Evolutionary conservation across 225 moss, liverwort and hornwort genomes (phyloP).

Genomic region (Marchantia polymorpha): DNA sequence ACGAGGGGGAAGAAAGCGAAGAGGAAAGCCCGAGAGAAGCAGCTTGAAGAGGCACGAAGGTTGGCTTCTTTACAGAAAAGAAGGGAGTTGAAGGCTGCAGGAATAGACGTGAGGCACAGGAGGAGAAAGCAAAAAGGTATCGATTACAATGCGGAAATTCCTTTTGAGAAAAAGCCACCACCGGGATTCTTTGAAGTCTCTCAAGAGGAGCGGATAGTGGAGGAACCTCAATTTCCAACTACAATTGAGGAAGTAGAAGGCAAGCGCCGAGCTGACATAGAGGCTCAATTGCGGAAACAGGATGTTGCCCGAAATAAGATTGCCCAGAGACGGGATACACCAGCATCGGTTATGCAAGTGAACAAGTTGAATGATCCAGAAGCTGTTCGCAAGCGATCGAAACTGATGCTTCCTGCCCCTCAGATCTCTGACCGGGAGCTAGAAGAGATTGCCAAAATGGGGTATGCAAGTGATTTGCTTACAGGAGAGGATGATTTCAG

Average conservation of each 20-base stretch:
- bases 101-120: slow-evolving; percentile 84
- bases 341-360: slow-evolving; percentile 85
- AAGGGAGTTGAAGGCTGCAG: slow-evolving; percentile 91
- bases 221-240: slow-evolving; percentile 80
- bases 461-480: slow-evolving; percentile 73
- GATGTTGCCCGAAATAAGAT: slow-evolving; percentile 79
- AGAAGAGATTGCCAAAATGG: slow-evolving; percentile 96
- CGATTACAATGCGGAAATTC: slow-evolving; percentile 92
- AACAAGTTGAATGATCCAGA: slow-evolving; percentile 89
- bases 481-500: slow-evolving; percentile 59
- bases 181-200: slow-evolving; percentile 77
- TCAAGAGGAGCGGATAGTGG: slow-evolving; percentile 70
- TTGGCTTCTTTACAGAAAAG: slow-evolving; percentile 91
- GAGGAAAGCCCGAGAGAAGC: slow-evolving; percentile 88
- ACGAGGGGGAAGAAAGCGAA: slow-evolving; percentile 95
- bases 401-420: slow-evolving; percentile 81
- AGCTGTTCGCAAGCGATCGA: slow-evolving; percentile 79
- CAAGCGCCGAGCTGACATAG: slow-evolving; percentile 80
- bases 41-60: slow-evolving; percentile 85
- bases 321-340: slow-evolving; percentile 71
- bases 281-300: slow-evolving; percentile 79
- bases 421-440: slow-evolving; percentile 86
- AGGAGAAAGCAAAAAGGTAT: slow-evolving; percentile 92
- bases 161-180: slow-evolving; percentile 86
- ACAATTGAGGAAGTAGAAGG: slow-evolving; percentile 91